These are phyloP conservation scores for Yamadazyma friedrichii DNA, from an alignment of 1,139 yeast genomes.

Conservation along the genomic window DNA sequence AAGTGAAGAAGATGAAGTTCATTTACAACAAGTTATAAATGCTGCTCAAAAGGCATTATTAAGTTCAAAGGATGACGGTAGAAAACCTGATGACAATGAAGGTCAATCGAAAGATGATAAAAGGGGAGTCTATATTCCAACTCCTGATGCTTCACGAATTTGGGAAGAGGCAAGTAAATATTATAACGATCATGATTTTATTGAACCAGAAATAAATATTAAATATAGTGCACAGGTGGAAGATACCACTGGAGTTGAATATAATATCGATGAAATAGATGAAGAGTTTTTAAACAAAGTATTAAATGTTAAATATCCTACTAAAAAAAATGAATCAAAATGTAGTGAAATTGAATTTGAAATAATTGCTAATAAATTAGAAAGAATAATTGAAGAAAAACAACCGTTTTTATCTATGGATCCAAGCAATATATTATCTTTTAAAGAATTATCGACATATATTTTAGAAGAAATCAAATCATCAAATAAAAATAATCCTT, in stretches of 20 bases:
- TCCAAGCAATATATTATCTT: conserved; percentile 71
- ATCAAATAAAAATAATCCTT: conserved; percentile 29
- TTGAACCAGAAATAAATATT: conserved; percentile 76
- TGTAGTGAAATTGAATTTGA: conserved; percentile 87
- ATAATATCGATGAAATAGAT: conserved; percentile 89
- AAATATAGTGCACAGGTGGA: conserved; percentile 94
- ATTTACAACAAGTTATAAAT: conserved; percentile 84
- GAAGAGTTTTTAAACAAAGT: conserved; percentile 56
- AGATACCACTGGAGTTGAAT: conserved; percentile 83
- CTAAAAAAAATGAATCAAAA: conserved; percentile 17
- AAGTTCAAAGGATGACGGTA: conserved; percentile 24
- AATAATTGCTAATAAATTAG: conserved; percentile 70
- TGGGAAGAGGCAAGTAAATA: conserved; percentile 78
- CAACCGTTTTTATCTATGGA: conserved; percentile 90
- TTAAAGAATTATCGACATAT: conserved; percentile 62
- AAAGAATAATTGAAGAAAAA: conserved; percentile 67
- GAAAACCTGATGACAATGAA: conserved; percentile 23
- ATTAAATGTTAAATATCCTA: conserved; percentile 36
- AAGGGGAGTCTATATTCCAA: conserved; percentile 78
- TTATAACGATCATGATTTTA: conserved; percentile 62
- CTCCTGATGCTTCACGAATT: conserved; percentile 87
- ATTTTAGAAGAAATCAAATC: conserved; percentile 36
- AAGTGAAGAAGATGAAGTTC: conserved; percentile 96
- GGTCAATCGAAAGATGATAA: conserved; percentile 35
- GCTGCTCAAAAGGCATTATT: conserved; percentile 67